These are phyloP conservation scores for Backusella macrospora DNA, from an alignment of 192 early-diverging fungal genomes.

Conservation along the genomic window DNA sequence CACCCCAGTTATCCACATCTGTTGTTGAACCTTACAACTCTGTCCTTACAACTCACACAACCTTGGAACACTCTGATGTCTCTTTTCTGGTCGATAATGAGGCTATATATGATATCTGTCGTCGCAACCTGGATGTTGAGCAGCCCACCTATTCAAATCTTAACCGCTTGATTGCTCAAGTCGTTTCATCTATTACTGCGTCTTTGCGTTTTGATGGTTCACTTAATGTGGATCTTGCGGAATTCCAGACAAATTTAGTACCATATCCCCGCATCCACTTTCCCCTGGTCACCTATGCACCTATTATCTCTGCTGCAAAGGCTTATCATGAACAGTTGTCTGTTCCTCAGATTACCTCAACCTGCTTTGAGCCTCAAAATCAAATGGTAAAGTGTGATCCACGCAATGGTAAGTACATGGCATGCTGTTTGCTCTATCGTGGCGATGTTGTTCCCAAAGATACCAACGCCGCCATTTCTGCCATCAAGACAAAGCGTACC, in stretches of 20 bases:
- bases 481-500: conserved; percentile 94
- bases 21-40: conserved; percentile 99
- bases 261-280: conserved; percentile 99
- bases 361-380: conserved; percentile 97
- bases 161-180: conserved; percentile 97
- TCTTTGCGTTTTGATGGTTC: conserved; percentile 98
- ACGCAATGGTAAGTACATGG: conserved; percentile 98
- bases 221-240: conserved; percentile 97
- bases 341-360: conserved; percentile 92
- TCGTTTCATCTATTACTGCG: conserved; percentile 98
- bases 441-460: conserved; percentile 99
- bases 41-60: conserved; percentile 98
- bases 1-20: conserved; percentile 94
- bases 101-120: conserved; percentile 99
- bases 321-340: conserved; percentile 95
- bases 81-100: conserved; percentile 99
- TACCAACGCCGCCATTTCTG: conserved; percentile 86
- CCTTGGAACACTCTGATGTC: conserved; percentile 98
- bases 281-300: conserved; percentile 97
- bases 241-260: conserved; percentile 99
- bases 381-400: conserved; percentile 99
- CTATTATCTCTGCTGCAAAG: conserved; percentile 92
- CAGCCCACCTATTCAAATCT: conserved; percentile 97
- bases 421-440: conserved; percentile 98
- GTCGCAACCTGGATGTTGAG: conserved; percentile 95